Evolutionary conservation across 2,329 filamentous ascomycete genomes (phyloP).

Genomic region (Didymella lethalis): DNA sequence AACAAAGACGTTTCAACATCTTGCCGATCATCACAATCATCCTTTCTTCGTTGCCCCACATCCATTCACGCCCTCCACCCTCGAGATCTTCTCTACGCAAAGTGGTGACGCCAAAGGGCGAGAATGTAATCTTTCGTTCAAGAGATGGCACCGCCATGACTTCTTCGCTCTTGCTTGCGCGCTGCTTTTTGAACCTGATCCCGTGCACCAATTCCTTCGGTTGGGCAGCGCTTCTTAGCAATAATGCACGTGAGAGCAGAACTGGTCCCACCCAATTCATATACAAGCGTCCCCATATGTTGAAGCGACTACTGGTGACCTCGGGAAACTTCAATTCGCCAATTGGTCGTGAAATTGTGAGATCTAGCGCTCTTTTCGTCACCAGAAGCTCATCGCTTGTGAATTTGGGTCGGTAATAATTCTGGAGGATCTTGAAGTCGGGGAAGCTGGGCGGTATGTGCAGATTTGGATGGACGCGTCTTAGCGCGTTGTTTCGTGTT

Average conservation of each 20-base stretch:
- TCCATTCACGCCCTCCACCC: constrained; percentile 35
- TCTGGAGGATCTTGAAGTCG: constrained; percentile 39
- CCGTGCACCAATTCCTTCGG: constrained; percentile 33
- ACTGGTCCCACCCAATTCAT: constrained; percentile 51
- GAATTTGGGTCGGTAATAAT: constrained; percentile 51
- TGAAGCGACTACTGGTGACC: constrained; percentile 48
- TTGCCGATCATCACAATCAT: background rate
- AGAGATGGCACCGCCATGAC: constrained; percentile 16
- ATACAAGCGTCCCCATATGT: constrained; percentile 50
- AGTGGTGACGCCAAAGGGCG: constrained; percentile 42
- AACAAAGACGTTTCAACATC: background rate
- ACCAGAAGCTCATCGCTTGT: constrained; percentile 43
- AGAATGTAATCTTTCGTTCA: constrained; percentile 50
- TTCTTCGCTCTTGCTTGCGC: constrained; percentile 31
- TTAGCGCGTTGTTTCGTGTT: constrained; percentile 6
- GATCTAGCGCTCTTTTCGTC: constrained; percentile 37
- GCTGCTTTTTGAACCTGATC: constrained; percentile 43
- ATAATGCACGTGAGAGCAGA: constrained; percentile 42
- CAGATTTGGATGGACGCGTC: constrained; percentile 3
- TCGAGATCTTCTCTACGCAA: constrained; percentile 41
- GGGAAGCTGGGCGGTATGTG: constrained; percentile 32
- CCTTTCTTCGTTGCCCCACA: constrained; percentile 17
- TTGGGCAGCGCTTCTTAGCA: constrained; percentile 13
- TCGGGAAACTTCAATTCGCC: constrained; percentile 47
- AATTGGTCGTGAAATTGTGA: constrained; percentile 42